A percentile compares a stretch with the other conserved stretches of the same genome.
phyloP scores from a whole-genome alignment of 805 yeast species.

The Naumovozyma castellii region DNA sequence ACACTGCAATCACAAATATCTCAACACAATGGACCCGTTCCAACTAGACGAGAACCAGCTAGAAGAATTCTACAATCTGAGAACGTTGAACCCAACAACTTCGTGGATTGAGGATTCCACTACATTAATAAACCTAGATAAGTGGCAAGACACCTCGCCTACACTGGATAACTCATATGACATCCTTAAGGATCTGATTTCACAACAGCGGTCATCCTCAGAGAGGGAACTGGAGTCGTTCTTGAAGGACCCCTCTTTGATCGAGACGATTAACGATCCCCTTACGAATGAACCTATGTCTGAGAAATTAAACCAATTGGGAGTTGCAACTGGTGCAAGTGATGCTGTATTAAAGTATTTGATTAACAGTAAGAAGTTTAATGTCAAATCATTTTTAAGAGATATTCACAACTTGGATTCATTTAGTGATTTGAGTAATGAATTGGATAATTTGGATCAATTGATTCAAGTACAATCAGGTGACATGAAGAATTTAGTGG shows the following conservation, averaged over 20 bases:
- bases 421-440: slow-evolving; percentile 38
- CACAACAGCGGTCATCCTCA: slow-evolving; percentile 21
- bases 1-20: no score
- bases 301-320: slow-evolving; percentile 35
- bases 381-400: slow-evolving; percentile 46
- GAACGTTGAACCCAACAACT: slow-evolving; percentile 33
- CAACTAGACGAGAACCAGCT: slow-evolving; percentile 21
- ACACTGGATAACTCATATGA: slow-evolving; percentile 28
- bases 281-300: slow-evolving; percentile 36
- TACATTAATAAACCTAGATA: slow-evolving; percentile 15
- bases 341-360: slow-evolving; percentile 36
- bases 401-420: slow-evolving; percentile 48
- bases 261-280: slow-evolving; percentile 38
- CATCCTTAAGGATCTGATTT: slow-evolving; percentile 24
- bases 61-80: slow-evolving; percentile 36
- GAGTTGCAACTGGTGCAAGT: slow-evolving; percentile 21
- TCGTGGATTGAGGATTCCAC: slow-evolving; percentile 32
- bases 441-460: slow-evolving; percentile 41
- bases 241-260: slow-evolving; percentile 10
- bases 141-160: slow-evolving; percentile 18
- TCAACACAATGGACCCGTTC: slow-evolving; percentile 13
- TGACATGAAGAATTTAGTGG: slow-evolving; percentile 42
- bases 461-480: slow-evolving; percentile 42
- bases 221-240: slow-evolving; percentile 18
- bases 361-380: slow-evolving; percentile 49